phyloP scores from a whole-genome alignment of 176 grass and related monocot genomes.

The Poa annua region DNA sequence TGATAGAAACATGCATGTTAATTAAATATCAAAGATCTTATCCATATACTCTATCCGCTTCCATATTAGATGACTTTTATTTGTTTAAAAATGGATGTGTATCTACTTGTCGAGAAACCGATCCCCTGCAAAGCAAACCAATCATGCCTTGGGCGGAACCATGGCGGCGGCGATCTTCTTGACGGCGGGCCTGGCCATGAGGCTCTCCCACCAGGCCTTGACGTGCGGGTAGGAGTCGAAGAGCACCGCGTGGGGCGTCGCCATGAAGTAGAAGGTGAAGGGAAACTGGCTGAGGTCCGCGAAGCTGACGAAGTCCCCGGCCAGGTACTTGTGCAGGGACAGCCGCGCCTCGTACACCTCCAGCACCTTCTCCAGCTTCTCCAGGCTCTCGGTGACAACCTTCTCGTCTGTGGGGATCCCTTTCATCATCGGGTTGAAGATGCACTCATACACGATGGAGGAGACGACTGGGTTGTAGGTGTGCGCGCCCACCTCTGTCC shows the following conservation, averaged over 20 bases:
- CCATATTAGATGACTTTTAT: no score
- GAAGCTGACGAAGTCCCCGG: constrained; percentile 41
- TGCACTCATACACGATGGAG: background rate
- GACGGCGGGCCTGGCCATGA: background rate
- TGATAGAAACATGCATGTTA: no score
- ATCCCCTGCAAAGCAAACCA: no score
- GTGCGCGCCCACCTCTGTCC: background rate
- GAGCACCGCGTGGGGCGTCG: background rate
- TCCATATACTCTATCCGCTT: no score
- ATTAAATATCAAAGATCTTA: no score
- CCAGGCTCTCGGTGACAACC: background rate
- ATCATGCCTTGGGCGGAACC: background rate
- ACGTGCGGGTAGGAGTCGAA: background rate
- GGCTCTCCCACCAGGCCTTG: background rate
- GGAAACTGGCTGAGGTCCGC: constrained; percentile 36
- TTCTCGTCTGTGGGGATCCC: background rate
- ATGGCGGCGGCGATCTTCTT: background rate
- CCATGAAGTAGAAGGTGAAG: constrained; percentile 19
- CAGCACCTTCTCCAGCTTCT: constrained; percentile 30
- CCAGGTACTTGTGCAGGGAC: constrained; percentile 7
- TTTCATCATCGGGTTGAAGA: background rate
- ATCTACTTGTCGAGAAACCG: no score
- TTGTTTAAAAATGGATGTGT: no score
- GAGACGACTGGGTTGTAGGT: background rate
- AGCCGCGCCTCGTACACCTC: constrained; percentile 22